phyloP scores from a whole-genome alignment of 2,329 filamentous ascomycete species.

The Claviceps monticola region DNA sequence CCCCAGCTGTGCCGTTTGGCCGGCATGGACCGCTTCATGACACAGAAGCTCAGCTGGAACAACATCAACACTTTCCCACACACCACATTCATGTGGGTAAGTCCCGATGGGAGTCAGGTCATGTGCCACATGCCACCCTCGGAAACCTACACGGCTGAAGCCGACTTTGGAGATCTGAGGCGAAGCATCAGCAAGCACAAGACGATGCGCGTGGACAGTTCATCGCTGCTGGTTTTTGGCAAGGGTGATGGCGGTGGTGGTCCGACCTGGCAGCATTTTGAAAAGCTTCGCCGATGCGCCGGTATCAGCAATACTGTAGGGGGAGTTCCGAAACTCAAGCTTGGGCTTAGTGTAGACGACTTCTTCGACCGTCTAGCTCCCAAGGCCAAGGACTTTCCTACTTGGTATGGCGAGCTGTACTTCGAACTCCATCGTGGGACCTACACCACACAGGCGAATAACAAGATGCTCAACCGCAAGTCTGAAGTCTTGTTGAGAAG shows the following conservation, averaged over 20 bases:
- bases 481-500: slow-evolving; percentile 76
- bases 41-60: slow-evolving; percentile 98
- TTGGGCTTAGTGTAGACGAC: slow-evolving; percentile 83
- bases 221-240: slow-evolving; percentile 83
- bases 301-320: slow-evolving; percentile 82
- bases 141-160: slow-evolving; percentile 90
- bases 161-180: slow-evolving; percentile 87
- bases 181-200: slow-evolving; percentile 87
- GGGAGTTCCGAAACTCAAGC: slow-evolving; percentile 65
- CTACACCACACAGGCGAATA: slow-evolving; percentile 94
- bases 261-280: slow-evolving; percentile 83
- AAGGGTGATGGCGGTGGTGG: slow-evolving; percentile 95
- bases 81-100: slow-evolving; percentile 97
- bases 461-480: slow-evolving; percentile 86
- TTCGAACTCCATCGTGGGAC: slow-evolving; percentile 95
- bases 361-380: slow-evolving; percentile 80
- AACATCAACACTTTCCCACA: slow-evolving; percentile 99
- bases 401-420: slow-evolving; percentile 97
- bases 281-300: slow-evolving; percentile 86
- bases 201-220: slow-evolving; percentile 84
- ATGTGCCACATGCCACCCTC: slow-evolving; percentile 94
- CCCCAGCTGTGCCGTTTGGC: slow-evolving; percentile 86
- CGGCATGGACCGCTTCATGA: slow-evolving; percentile 95
- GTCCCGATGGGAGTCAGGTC: slow-evolving; percentile 88
- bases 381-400: slow-evolving; percentile 67